Base-by-base conservation (phyloP, 176 grass and related monocot genomes). In the Zoysia japonica region DNA sequence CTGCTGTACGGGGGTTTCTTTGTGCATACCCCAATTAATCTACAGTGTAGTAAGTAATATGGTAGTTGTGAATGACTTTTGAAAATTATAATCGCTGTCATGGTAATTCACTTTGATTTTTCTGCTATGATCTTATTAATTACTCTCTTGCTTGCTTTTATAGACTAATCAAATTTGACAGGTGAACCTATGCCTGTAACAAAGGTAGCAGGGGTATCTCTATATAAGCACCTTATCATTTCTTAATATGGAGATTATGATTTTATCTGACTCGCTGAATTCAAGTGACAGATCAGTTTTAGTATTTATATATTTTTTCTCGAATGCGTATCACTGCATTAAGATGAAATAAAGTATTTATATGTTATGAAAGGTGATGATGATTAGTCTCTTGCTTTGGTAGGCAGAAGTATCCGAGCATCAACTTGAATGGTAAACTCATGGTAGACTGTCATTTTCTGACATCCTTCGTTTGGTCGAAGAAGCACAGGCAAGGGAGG, bases 121-220 rank as follows among this genome's bases (percentile, higher is more conserved):
- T 28, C 28, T 28, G 28, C 28, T 28, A 28, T 28, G 28, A 28
- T 28, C 28, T 28, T 28, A 28, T 28, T 28, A 28, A 28, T 28
- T 28, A 28, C 28, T 28, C 28, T 28, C 28, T 28, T 28, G 28
- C 28, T 28, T 28, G 28, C 28, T 28, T 28, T 28, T 28, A 28
- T 28, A 28, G 28, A 28, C 28, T 28, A 98, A 84, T 98, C 96
- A 71, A 98, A 90, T 87, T 87, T 98, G 56, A 98, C 92, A 82
- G 96, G 96, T 41, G 96, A 98, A 90, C 89, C 92, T 76, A 88
- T 98, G 83, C 95, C 95, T 63, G 90, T 98, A 53, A 92, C 88
- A 85, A 98, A 98, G 65, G 83, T 92, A 78, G 83, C 86, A 81
- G 95, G 95, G 89, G 95, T 98, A 89, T 81, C 66, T 75, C 78